Conservation (phyloP, 371 early-diverging fungal species). For the Smittium mucronatum region DNA sequence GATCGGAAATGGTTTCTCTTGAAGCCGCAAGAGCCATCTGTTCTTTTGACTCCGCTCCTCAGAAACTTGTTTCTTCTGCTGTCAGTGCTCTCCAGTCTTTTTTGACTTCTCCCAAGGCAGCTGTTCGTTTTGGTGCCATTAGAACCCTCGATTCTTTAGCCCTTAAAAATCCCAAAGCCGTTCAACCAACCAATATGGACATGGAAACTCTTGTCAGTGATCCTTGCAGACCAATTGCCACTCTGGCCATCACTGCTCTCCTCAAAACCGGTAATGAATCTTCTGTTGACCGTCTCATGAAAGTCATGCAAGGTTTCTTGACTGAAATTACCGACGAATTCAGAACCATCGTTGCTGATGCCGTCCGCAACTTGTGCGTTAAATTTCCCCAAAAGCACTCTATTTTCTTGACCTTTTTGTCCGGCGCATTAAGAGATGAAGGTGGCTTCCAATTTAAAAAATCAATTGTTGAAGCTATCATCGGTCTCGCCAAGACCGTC, state of each 20-base stretch:
- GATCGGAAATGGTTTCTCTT: constrained; percentile 91
- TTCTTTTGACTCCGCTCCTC: constrained; percentile 63
- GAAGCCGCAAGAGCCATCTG: constrained; percentile 97
- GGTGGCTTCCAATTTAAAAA: constrained; percentile 94
- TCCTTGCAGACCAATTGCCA: constrained; percentile 90
- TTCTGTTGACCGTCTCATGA: constrained; percentile 93
- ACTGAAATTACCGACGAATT: constrained; percentile 95
- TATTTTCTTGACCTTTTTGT: constrained; percentile 83
- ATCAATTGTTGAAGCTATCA: constrained; percentile 90
- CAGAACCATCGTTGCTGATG: constrained; percentile 94
- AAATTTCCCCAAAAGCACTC: constrained; percentile 94
- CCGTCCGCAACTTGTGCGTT: constrained; percentile 84
- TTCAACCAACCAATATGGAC: constrained; percentile 88
- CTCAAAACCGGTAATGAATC: constrained; percentile 97
- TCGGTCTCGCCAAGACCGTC: constrained; percentile 85
- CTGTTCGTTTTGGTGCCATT: constrained; percentile 91
- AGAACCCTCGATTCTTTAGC: constrained; percentile 88
- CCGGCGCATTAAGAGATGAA: constrained; percentile 87
- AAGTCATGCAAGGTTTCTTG: constrained; percentile 94
- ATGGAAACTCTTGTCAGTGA: constrained; percentile 95
- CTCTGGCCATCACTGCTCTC: constrained; percentile 96
- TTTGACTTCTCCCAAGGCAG: constrained; percentile 80
- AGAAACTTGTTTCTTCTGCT: constrained; percentile 80
- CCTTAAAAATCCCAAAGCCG: constrained; percentile 71
- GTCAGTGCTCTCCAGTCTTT: constrained; percentile 84